Conservation (phyloP, 495 filamentous ascomycete genomes). For the Xylaria nigripes region DNA sequence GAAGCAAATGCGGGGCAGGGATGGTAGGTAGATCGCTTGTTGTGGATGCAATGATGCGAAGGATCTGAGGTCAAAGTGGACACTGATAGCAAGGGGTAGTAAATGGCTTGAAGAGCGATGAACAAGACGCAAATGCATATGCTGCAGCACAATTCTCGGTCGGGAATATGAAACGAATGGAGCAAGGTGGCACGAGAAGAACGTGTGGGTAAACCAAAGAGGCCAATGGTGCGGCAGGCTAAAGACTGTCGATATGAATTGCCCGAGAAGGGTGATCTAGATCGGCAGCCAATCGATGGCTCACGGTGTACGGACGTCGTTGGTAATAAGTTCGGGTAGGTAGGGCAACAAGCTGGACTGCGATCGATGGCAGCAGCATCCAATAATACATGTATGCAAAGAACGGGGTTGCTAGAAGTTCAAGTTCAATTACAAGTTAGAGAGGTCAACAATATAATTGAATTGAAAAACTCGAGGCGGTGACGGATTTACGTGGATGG, state of each 20-base stretch:
- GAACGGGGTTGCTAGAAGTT: not conserved
- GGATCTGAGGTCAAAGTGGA: not conserved
- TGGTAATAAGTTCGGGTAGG: not conserved
- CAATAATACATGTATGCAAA: not conserved
- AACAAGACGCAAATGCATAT: not conserved
- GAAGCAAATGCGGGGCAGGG: not conserved
- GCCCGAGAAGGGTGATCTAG: not conserved
- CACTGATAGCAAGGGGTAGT: not conserved
- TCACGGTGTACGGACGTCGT: not conserved
- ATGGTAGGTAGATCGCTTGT: not conserved
- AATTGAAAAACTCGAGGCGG: not conserved
- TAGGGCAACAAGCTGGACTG: not conserved
- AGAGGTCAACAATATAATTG: not conserved
- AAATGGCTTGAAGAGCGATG: not conserved
- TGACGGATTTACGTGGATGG: not conserved
- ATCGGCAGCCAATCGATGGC: not conserved
- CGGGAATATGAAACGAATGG: not conserved
- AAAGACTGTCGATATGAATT: constrained; percentile 9
- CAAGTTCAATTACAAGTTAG: not conserved
- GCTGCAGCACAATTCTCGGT: not conserved
- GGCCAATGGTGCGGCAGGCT: constrained; percentile 10
- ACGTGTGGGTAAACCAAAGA: constrained; percentile 17
- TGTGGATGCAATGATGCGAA: not conserved
- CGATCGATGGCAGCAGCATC: not conserved
- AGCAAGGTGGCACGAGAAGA: constrained; percentile 14